Percentiles rank a stretch among this genome's conserved stretches.
Evolutionary conservation across 495 filamentous ascomycete genomes (phyloP).

Genomic region (Lasiosphaeria ovina): DNA sequence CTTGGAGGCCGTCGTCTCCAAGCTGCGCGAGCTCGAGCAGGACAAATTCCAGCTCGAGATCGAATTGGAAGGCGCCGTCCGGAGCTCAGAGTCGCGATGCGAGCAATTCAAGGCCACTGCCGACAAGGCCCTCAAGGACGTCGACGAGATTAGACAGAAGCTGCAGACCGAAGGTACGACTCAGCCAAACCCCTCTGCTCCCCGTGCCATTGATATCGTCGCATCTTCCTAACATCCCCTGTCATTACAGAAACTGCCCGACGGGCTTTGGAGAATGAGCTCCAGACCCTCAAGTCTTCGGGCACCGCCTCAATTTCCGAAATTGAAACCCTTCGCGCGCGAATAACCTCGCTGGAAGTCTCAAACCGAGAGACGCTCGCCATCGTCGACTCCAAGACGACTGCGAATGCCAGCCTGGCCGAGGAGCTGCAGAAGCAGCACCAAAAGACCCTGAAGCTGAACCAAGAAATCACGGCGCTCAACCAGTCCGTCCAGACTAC

Average conservation of each 20-base stretch:
- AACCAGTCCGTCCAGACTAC: conserved; percentile 80
- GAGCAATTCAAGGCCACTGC: conserved; percentile 74
- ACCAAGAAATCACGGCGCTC: conserved; percentile 71
- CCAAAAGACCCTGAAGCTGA: conserved; percentile 78
- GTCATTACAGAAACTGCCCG: conserved; percentile 31
- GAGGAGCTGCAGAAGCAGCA: conserved; percentile 85
- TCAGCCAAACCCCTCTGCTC: not conserved
- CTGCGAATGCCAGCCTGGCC: conserved; percentile 78
- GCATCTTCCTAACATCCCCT: too few species aligned
- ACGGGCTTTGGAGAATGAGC: conserved; percentile 69
- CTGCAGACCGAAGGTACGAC: conserved; percentile 73
- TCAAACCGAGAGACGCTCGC: conserved; percentile 87
- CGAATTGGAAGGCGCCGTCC: conserved; percentile 87
- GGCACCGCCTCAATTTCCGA: conserved; percentile 75
- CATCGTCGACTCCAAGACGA: conserved; percentile 83
- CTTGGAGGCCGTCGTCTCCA: conserved; percentile 63
- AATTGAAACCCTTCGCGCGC: conserved; percentile 67
- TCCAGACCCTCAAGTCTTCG: conserved; percentile 73
- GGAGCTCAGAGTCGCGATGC: conserved; percentile 73
- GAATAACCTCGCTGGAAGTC: conserved; percentile 80
- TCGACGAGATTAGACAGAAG: conserved; percentile 72
- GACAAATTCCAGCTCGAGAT: conserved; percentile 84
- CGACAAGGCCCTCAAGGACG: conserved; percentile 79
- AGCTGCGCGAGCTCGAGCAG: conserved; percentile 78
- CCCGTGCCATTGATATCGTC: too few species aligned